phyloP scores from a whole-genome alignment of 306 rosid species.

The Arachis hypogaea region DNA sequence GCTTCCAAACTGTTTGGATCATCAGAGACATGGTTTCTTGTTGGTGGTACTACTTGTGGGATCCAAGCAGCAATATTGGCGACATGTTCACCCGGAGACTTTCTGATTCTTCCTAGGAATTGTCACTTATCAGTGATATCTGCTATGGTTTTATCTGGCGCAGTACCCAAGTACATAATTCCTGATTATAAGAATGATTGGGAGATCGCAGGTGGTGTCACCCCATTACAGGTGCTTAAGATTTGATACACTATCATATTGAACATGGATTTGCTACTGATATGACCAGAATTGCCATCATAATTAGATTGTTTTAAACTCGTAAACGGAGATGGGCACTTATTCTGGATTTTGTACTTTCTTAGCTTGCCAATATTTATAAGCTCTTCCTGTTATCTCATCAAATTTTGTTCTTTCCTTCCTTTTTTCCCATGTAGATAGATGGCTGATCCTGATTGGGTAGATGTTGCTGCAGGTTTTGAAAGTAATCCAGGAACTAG shows the following conservation, averaged over 20 bases:
- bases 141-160: conserved; percentile 82
- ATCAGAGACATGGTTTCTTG: conserved; percentile 85
- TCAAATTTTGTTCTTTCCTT: conserved; percentile 4
- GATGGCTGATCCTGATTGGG: conserved; percentile 5
- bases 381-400: neutral
- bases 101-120: conserved; percentile 77
- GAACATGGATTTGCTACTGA: conserved; percentile 3
- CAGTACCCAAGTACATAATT: conserved; percentile 72
- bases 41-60: conserved; percentile 94
- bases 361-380: neutral
- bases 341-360: neutral
- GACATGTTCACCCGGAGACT: conserved; percentile 73
- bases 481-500: conserved; percentile 60
- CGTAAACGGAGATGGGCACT: neutral
- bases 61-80: conserved; percentile 91
- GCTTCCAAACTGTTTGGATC: conserved; percentile 86
- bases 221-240: conserved; percentile 65
- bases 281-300: conserved; percentile 7
- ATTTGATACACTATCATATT: conserved; percentile 8
- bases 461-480: conserved; percentile 58
- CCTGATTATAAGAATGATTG: conserved; percentile 70
- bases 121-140: conserved; percentile 80
- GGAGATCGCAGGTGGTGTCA: conserved; percentile 75
- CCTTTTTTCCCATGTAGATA: neutral
- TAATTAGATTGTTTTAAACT: conserved; percentile 1